phyloP scores from a whole-genome alignment of 2,329 filamentous ascomycete species.

The Ceratocystis cubensis region DNA sequence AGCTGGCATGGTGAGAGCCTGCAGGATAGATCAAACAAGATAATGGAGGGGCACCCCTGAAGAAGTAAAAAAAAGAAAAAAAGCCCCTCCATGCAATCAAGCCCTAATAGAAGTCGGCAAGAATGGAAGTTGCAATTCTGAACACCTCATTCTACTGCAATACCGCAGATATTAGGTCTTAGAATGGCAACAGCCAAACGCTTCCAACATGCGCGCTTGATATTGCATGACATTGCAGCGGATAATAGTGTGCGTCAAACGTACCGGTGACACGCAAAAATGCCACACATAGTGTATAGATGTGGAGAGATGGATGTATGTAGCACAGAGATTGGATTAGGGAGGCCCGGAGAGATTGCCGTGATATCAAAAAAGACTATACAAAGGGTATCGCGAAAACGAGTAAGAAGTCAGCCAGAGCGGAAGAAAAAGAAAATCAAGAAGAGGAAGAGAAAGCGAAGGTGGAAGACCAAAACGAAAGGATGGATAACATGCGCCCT shows the following conservation, averaged over 20 bases:
- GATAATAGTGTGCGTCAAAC: slow-evolving; percentile 27
- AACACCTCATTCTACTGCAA: not conserved
- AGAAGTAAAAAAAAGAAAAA: not conserved
- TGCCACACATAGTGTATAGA: slow-evolving; percentile 68
- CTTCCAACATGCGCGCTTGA: not conserved
- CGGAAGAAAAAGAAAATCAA: not conserved
- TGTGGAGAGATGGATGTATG: not conserved
- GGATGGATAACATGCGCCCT: not conserved
- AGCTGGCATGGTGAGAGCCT: not conserved
- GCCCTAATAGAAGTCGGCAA: not conserved
- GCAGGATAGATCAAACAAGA: too few relatives aligned
- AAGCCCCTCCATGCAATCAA: not conserved
- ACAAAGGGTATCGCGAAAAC: not conserved
- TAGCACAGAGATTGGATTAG: not conserved
- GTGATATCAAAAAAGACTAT: not conserved
- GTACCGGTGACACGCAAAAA: slow-evolving; percentile 88
- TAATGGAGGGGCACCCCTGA: slow-evolving; percentile 3
- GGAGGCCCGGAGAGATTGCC: not conserved
- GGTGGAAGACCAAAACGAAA: not conserved
- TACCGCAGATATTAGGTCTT: not conserved
- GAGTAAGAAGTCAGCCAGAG: not conserved
- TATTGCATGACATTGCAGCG: not conserved
- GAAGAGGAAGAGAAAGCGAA: not conserved
- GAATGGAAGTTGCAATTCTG: not conserved
- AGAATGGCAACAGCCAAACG: not conserved